Evolutionary conservation across 2,329 filamentous ascomycete genomes (phyloP), one percentile per base, ranked within the genome.

Genomic region (Epichloe bromicola): DNA sequence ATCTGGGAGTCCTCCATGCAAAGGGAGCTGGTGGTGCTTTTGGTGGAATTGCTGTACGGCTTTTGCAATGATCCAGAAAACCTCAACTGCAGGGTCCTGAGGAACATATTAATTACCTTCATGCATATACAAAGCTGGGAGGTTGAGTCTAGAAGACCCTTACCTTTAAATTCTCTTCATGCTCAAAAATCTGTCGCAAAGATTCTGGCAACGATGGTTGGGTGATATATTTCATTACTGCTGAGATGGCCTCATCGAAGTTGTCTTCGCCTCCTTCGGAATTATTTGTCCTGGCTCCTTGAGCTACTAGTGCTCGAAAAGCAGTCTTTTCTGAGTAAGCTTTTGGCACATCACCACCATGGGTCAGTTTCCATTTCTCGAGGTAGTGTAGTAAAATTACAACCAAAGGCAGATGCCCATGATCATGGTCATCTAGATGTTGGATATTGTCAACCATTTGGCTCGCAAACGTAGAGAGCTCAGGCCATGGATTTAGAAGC

Each of bases 191-290:
- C 56, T 91, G 82, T 55, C 78, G 80, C 40, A 95, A 76, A 3
- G 82, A 78, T 43, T 79, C 79, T 40, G 85, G 82, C 19, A 94
- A 66, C 26, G 77, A 78, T 44, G 84, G 81, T 17, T 74, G 70
- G 42, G 84, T 82, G 34, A 98, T 73, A n/a, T 85, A 86, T 67
- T 95, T 95, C 60, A 97, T 74, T 1, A 97, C 89, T 5, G 90
- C 88, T 14, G 81, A 82, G 44, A 83, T 82, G 4, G 93, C 94
- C 67, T 98, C 93, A 54, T 96, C 88, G 62, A 89, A 98, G 66
- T 98, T 98, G 70, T 98, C 93, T 63, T 98, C 93, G 51, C 86
- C 87, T 44, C 89, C 90, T 65, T 95, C 89, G 0, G 88, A 67
- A 52, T 82, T 94, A 58, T 84, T 72, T 48, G 73, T 86, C 58